Base-by-base conservation (phyloP, 179 eudicot species). In the Kewa caespitosa region DNA sequence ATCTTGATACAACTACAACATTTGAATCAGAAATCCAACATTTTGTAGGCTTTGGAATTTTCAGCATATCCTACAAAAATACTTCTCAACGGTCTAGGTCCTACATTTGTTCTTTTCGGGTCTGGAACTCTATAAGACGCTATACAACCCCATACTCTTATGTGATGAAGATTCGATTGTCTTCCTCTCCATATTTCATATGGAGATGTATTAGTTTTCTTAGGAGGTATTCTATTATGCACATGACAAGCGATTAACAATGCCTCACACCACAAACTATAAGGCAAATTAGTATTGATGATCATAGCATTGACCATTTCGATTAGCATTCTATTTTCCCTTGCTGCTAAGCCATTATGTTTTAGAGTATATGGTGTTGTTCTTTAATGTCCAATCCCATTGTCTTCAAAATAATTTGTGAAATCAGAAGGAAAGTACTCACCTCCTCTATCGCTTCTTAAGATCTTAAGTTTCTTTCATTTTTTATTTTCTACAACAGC, bases 111-210 rank as follows among this genome's bases (percentile, higher is more conserved):
- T 38, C 46, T 77, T 17, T 70, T 42, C 4, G 38, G 69, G 28
- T 62, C 73, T 0, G 41, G 61, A n/a, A 74, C 43, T 66, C 28
- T 65, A 54, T 77, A 77, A 60, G 25, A 83, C 4, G 70, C 74
- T 31, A 79, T 23, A 70, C 83, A 83, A 23, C 76, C 83, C 83
- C 76, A 83, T 9, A 75, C 77, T 37, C 70, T 63, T 28, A 82
- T 62, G 50, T 79, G 79, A 30, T 39, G 20, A 4, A 76, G 9
- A 34, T 73, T 83, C 0, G 70, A 78, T 54, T 63, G 68, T 38
- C 73, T 68, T 10, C 69, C 80, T n/a, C 69, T 73, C 80, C 78
- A 83, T 10, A 83, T 8, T 54, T 83, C 78, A 71, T 76, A 79
- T 13, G 76, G 81, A 15, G 79, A 73, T 17, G 32, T 34, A 0